These are phyloP conservation scores for Jacaranda copaia DNA, from an alignment of 257 asterid species.

Conservation along the genomic window DNA sequence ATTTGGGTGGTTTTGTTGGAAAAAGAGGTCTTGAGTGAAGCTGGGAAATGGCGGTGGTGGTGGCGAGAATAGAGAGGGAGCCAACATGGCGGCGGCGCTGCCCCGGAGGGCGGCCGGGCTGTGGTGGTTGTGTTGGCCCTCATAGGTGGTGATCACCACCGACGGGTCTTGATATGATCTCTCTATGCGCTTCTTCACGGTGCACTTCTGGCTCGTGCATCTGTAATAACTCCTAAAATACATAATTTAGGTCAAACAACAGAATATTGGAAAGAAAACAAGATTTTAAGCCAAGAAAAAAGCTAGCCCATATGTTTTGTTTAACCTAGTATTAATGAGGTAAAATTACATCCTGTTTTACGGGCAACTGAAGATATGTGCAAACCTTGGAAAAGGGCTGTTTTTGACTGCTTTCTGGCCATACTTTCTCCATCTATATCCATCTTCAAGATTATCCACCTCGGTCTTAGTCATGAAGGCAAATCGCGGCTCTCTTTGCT, in stretches of 20 bases:
- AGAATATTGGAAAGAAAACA: neutral
- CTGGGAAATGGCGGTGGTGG: slow-evolving; percentile 31
- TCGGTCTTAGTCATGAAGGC: slow-evolving; percentile 90
- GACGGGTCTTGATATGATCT: slow-evolving; percentile 80
- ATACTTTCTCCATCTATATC: slow-evolving; percentile 89
- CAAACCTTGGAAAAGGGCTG: slow-evolving; percentile 83
- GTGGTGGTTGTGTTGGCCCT: slow-evolving; percentile 91
- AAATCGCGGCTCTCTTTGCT: slow-evolving; percentile 58
- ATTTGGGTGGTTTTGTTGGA: slow-evolving; percentile 27
- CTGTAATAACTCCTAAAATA: slow-evolving; percentile 78
- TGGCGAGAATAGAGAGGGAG: slow-evolving; percentile 53
- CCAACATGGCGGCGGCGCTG: slow-evolving; percentile 62
- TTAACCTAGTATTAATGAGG: no score
- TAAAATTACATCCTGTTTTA: neutral
- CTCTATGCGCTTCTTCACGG: slow-evolving; percentile 86
- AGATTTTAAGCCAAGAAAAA: neutral
- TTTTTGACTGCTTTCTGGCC: slow-evolving; percentile 91
- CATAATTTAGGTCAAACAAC: neutral
- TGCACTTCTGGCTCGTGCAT: slow-evolving; percentile 82
- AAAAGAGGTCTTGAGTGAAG: slow-evolving; percentile 45
- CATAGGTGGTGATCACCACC: slow-evolving; percentile 85
- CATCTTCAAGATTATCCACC: slow-evolving; percentile 84
- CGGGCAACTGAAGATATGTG: neutral
- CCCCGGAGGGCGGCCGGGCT: slow-evolving; percentile 73
- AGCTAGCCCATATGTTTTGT: no score